Evolutionary conservation across 164 flowering plant species (phyloP), one percentile per base, ranked within the genome.

Genomic region (Taxillus chinensis): DNA sequence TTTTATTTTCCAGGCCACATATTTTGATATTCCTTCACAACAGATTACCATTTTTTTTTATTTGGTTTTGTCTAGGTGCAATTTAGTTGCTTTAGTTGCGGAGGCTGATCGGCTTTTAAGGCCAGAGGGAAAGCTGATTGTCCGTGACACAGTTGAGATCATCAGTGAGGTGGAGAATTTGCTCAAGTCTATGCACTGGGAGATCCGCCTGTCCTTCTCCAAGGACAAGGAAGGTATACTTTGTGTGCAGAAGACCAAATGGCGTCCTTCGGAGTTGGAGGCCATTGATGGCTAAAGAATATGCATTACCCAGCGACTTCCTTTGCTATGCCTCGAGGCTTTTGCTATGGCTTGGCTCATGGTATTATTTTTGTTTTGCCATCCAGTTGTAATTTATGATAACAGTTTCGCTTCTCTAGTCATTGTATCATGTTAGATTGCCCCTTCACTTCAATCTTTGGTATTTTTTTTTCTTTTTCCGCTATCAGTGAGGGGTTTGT

Each of bases 21-120:
- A 27, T 27, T 27, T 27, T 27, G 27, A 27, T 27, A 27, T 27
- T 0, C 27, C 27, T 27, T 27, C 2, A 27, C 27, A 27, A 27
- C 27, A 27, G 27, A 27, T 27, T 27, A 27, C 12, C 13, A 55
- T 55, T 3, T 3, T 55, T 4, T 38, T 11, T 8, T 48, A n/a
- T 6, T 39, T 2, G 54, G 66, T 55, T 6, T 45, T 8, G 60
- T 42, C 57, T 77, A 92, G 98, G 78, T 92, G 98, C 76, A 85
- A 82, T 55, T 27, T 86, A 53, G 70, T 68, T 45, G 80, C 86
- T 12, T 79, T 90, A 66, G 72, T 89, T 60, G 88, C 89, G 2
- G 97, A 93, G 73, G 89, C 75, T 45, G 98, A 93, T 65, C 75
- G 98, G 55, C 85, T 93, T 14, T 76, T 93, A 16, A 80, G 97